phyloP scores from a whole-genome alignment of 2,329 filamentous ascomycete genomes.

The Beauveria varroae region DNA sequence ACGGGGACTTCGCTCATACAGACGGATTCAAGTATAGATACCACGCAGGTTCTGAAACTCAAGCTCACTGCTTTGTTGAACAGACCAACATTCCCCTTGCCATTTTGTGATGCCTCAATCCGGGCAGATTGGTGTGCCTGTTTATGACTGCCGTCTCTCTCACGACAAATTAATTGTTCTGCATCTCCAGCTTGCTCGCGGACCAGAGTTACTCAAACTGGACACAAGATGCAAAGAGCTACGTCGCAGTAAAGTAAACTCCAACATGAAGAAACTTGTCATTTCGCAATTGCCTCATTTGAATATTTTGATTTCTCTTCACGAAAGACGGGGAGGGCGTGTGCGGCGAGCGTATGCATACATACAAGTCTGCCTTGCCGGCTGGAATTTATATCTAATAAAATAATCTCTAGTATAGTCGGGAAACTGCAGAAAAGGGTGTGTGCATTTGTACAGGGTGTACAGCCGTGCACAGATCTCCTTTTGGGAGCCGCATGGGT shows the following conservation, averaged over 20 bases:
- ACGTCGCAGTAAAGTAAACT: neutral
- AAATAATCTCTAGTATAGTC: neutral
- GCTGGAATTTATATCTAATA: neutral
- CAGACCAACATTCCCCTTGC: neutral
- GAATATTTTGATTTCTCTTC: neutral
- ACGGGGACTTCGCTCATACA: neutral
- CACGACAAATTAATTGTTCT: neutral
- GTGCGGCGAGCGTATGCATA: neutral
- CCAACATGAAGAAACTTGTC: neutral
- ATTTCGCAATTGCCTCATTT: neutral
- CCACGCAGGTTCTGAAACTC: neutral
- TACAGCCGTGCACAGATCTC: neutral
- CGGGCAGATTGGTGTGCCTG: neutral
- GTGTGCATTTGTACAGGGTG: neutral
- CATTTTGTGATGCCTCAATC: neutral
- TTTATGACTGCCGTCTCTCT: neutral
- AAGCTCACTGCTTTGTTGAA: neutral
- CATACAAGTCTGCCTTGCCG: neutral
- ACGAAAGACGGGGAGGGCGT: neutral
- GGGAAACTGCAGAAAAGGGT: neutral
- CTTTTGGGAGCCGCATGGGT: neutral
- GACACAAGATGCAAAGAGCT: neutral
- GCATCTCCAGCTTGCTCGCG: neutral
- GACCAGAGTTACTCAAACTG: neutral
- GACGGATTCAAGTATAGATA: conserved; percentile 1